Percentiles rank a stretch among this genome's conserved stretches.
phyloP scores from a whole-genome alignment of 805 yeast genomes.

The Myxozyma neotropica region DNA sequence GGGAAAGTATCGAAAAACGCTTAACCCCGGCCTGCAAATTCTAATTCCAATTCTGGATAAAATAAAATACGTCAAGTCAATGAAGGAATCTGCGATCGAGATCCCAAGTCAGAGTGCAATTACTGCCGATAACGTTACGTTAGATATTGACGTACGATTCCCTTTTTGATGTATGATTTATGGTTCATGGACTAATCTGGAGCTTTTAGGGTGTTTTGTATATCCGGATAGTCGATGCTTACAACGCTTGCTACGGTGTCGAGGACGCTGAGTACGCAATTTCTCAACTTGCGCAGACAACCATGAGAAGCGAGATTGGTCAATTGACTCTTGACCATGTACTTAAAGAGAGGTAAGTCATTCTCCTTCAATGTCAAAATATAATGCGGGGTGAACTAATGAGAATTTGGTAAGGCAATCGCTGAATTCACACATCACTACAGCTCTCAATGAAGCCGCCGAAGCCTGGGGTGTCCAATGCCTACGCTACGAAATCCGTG shows the following conservation, averaged over 20 bases:
- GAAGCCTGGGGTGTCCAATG: slow-evolving; percentile 84
- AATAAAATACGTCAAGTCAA: slow-evolving; percentile 77
- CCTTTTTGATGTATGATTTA: background rate
- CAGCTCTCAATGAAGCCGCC: slow-evolving; percentile 83
- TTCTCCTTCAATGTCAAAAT: too few relatives aligned
- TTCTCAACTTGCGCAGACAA: slow-evolving; percentile 83
- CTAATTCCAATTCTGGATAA: slow-evolving; percentile 72
- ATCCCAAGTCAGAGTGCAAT: slow-evolving; percentile 83
- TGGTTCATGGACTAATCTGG: background rate
- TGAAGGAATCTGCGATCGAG: slow-evolving; percentile 83
- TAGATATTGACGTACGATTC: slow-evolving; percentile 63
- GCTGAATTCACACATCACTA: slow-evolving; percentile 70
- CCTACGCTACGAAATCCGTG: slow-evolving; percentile 82
- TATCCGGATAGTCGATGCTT: slow-evolving; percentile 75
- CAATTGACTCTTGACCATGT: slow-evolving; percentile 78
- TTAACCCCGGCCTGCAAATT: slow-evolving; percentile 77
- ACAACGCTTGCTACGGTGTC: slow-evolving; percentile 83
- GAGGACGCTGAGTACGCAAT: slow-evolving; percentile 87
- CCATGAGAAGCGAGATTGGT: slow-evolving; percentile 89
- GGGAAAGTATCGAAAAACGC: slow-evolving; percentile 75
- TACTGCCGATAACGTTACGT: slow-evolving; percentile 81
- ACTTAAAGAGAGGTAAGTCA: slow-evolving; percentile 63
- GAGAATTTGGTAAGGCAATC: slow-evolving; percentile 46
- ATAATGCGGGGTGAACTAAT: too few relatives aligned
- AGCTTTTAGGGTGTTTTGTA: slow-evolving; percentile 64